Percentiles rank a stretch among this genome's conserved stretches.
These are phyloP conservation scores for Auricularia auricula-judae DNA, from an alignment of 768 basidiomycete genomes.

Conservation along the genomic window DNA sequence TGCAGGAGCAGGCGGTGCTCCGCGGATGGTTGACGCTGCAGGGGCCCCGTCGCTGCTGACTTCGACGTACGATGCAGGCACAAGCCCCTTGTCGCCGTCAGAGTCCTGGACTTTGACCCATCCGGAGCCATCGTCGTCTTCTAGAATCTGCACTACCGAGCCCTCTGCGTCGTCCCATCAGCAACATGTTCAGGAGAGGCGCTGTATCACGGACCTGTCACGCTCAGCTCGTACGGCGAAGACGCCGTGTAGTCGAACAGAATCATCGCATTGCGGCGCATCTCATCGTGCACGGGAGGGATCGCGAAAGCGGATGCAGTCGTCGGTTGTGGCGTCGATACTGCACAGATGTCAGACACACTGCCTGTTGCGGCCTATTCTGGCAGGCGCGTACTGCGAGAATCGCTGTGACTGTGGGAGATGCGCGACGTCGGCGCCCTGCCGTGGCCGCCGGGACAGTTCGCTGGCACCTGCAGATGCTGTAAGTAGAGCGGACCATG, in stretches of 20 bases:
- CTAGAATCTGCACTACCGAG: conserved; percentile 48
- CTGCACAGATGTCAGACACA: background rate
- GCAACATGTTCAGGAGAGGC: background rate
- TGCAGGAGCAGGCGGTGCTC: conserved; percentile 9
- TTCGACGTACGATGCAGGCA: conserved; percentile 76
- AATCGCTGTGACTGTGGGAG: background rate
- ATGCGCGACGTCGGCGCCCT: background rate
- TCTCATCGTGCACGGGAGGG: conserved; percentile 31
- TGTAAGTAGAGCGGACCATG: conserved; percentile 3
- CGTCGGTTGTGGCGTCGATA: conserved; percentile 17
- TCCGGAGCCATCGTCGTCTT: conserved; percentile 77
- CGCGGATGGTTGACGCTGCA: conserved; percentile 10
- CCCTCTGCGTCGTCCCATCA: conserved; percentile 37
- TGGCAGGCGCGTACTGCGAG: background rate
- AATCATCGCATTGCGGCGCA: conserved; percentile 44
- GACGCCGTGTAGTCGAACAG: conserved; percentile 66
- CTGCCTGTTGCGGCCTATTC: background rate
- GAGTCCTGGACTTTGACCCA: conserved; percentile 68
- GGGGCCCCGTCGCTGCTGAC: conserved; percentile 20
- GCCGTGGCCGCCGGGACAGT: conserved; percentile 30
- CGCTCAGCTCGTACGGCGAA: conserved; percentile 65
- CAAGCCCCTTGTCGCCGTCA: conserved; percentile 54
- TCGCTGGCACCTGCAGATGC: conserved; percentile 51
- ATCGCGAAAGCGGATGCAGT: conserved; percentile 49
- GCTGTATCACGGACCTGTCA: conserved; percentile 37